Conservation (phyloP, 1,284 basidiomycete genomes). For the Leccinum griseonigrum region DNA sequence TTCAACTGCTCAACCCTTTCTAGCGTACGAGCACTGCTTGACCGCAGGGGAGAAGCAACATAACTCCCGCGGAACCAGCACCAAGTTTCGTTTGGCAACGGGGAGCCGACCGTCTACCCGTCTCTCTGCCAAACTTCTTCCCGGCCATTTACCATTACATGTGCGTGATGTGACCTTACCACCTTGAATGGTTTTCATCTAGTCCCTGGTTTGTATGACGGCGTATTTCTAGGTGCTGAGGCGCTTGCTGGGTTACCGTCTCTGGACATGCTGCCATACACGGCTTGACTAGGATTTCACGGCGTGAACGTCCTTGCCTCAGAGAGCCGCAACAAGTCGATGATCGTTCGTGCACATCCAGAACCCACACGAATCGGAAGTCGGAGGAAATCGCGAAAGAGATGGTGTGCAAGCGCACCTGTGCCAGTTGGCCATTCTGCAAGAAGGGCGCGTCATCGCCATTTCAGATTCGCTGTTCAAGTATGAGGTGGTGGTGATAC, state of each 20-base stretch:
- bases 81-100: constrained; percentile 74
- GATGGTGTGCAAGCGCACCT: constrained; percentile 78
- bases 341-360: constrained; percentile 79
- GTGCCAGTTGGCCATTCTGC: constrained; percentile 93
- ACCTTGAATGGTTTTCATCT: constrained; percentile 86
- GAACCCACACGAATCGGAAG: constrained; percentile 71
- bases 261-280: constrained; percentile 84
- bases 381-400: constrained; percentile 72
- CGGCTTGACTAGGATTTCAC: constrained; percentile 77
- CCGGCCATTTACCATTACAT: constrained; percentile 84
- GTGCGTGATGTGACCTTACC: constrained; percentile 76
- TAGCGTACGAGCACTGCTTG: constrained; percentile 75
- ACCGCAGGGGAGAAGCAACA: constrained; percentile 76
- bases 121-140: constrained; percentile 93
- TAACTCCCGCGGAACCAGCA: constrained; percentile 80
- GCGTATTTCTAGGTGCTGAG: constrained; percentile 82
- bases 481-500: constrained; percentile 73
- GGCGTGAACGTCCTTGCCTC: constrained; percentile 93
- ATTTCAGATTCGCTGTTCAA: constrained; percentile 88
- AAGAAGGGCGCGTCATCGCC: constrained; percentile 86
- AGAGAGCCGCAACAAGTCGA: constrained; percentile 89
- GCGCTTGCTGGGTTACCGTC: constrained; percentile 97
- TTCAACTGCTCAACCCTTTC: constrained; percentile 4
- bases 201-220: constrained; percentile 84
- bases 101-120: constrained; percentile 69